Percentiles rank a stretch among this genome's conserved stretches.
Conservation (phyloP, 2,329 filamentous ascomycete species). For the Paecilomyces sp. region DNA sequence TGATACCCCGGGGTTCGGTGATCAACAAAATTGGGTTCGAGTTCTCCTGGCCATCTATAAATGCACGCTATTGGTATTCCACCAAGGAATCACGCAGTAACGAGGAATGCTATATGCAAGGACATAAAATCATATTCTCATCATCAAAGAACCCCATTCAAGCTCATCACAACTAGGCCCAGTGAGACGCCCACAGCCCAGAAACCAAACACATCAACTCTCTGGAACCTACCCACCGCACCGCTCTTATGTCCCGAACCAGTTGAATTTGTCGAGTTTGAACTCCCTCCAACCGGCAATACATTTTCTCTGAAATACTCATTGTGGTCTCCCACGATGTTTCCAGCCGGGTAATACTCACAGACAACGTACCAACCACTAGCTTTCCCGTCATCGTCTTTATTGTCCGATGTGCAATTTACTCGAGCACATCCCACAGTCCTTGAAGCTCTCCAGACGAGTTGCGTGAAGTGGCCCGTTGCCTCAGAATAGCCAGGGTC, state of each 20-base stretch:
- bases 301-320: conserved; percentile 26
- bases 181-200: neutral
- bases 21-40: neutral
- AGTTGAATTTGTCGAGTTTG: neutral
- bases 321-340: conserved; percentile 40
- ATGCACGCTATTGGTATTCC: neutral
- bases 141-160: neutral
- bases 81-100: neutral
- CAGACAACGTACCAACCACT: conserved; percentile 57
- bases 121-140: neutral
- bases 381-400: conserved; percentile 19
- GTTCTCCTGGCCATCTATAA: neutral
- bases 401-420: conserved; percentile 32
- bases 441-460: conserved; percentile 61
- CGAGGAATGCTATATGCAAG: neutral
- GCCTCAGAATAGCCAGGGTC: conserved; percentile 49
- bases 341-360: conserved; percentile 63
- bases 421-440: conserved; percentile 50
- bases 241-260: neutral
- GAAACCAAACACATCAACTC: neutral
- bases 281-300: neutral
- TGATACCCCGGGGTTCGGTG: neutral
- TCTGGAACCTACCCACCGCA: neutral
- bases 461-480: conserved; percentile 66
- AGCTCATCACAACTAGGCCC: neutral